Base-by-base conservation (phyloP, 2,329 filamentous ascomycete species). In the Penicillium vulpinum region DNA sequence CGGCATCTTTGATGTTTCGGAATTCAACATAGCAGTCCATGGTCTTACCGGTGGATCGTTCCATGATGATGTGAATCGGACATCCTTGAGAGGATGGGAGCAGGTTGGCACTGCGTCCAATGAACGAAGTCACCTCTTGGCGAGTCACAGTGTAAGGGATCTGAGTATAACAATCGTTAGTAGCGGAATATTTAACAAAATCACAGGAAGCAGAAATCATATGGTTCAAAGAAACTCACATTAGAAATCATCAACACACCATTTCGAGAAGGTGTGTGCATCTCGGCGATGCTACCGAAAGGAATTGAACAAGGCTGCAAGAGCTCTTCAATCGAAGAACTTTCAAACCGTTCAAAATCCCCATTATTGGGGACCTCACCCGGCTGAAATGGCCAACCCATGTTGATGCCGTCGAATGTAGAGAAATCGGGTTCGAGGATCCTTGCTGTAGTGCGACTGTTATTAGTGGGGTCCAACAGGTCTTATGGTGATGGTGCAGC, bases 41-140 rank as follows among this genome's bases (percentile, higher is more conserved):
- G 1, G 81, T 83, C 71, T 83, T 84, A 18, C 79, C 80, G n/a
- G 80, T 82, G 22, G 78, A 76, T 22, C 81, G 79, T 59, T 84
- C 82, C 81, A 84, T 83, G 56, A 83, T 80, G 59, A 84, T 81
- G 61, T 84, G 82, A n/a, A 83, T 73, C 0, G 80, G 73, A 41
- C 72, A 77, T 28, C 78, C 81, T 18, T 71, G 59, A 5, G 70
- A 63, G 5, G 71, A 61, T 6, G 67, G 62, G 18, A 80, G 62
- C 35, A 78, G 65, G 16, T 72, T 70, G 35, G 78, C 74, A 59
- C 73, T 72, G 43, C 75, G 76, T 53, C 78, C 78, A 44, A 80
- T 71, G 62, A 80, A 77, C 49, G 78, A 77, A 18, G 75, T 63
- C 33, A 83, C 76, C 60, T 83, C 80, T 29, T 76, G 69, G 56